phyloP scores from a whole-genome alignment of 768 basidiomycete species.

The Kwoniella mangroviensis region DNA sequence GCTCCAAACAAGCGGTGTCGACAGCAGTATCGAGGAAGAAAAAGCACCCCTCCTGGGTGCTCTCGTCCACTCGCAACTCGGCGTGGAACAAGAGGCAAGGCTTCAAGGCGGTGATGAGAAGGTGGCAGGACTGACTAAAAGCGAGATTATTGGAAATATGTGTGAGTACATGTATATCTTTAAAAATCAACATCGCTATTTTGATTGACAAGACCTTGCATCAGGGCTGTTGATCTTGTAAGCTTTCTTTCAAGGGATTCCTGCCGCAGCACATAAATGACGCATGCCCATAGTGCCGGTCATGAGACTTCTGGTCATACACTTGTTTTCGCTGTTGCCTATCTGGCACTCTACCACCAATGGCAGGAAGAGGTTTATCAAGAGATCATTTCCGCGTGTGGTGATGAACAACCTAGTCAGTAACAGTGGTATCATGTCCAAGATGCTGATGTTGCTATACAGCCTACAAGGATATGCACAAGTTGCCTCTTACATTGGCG shows the following conservation, averaged over 20 bases:
- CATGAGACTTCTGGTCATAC: slow-evolving; percentile 53
- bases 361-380: slow-evolving; percentile 47
- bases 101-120: slow-evolving; percentile 17
- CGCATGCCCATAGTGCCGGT: slow-evolving; percentile 50
- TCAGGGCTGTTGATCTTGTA: slow-evolving; percentile 39
- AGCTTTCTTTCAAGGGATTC: not conserved
- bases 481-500: slow-evolving; percentile 29
- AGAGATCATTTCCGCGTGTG: slow-evolving; percentile 37
- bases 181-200: not conserved
- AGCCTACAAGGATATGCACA: slow-evolving; percentile 36
- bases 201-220: not conserved
- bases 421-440: not conserved
- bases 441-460: not conserved
- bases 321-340: slow-evolving; percentile 47
- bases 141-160: slow-evolving; percentile 47
- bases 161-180: slow-evolving; percentile 20
- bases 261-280: not conserved
- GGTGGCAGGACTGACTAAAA: slow-evolving; percentile 35
- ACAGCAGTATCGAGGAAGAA: slow-evolving; percentile 13
- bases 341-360: slow-evolving; percentile 49
- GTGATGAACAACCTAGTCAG: slow-evolving; percentile 34
- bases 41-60: slow-evolving; percentile 34
- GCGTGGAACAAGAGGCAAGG: slow-evolving; percentile 29
- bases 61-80: slow-evolving; percentile 35
- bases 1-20: not conserved